These are phyloP conservation scores for Podila horticola DNA, from an alignment of 192 early-diverging fungal species.

Conservation along the genomic window DNA sequence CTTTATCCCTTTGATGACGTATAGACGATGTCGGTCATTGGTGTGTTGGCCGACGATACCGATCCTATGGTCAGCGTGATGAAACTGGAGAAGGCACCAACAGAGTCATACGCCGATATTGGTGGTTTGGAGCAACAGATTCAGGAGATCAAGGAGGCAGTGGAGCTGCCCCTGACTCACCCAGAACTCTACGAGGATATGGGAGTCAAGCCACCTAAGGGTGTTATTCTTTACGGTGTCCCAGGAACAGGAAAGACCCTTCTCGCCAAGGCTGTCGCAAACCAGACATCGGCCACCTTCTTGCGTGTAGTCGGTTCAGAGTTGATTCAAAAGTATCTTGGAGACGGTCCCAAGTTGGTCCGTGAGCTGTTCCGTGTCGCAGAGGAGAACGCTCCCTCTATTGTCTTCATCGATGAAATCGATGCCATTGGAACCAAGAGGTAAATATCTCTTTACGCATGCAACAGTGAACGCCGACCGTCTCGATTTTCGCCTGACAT, in stretches of 20 bases:
- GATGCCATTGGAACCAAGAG: conserved; percentile 98
- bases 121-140: conserved; percentile 97
- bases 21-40: conserved; percentile 87
- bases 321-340: conserved; percentile 98
- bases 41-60: conserved; percentile 93
- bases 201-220: conserved; percentile 98
- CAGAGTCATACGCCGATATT: conserved; percentile 98
- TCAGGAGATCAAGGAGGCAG: conserved; percentile 98
- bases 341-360: conserved; percentile 98
- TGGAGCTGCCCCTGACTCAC: conserved; percentile 96
- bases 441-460: conserved; percentile 6
- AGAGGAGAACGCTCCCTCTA: conserved; percentile 94
- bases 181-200: conserved; percentile 98
- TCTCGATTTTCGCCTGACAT: neutral
- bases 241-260: conserved; percentile 96
- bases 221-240: conserved; percentile 95
- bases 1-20: neutral
- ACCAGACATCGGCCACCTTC: conserved; percentile 98
- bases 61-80: conserved; percentile 99
- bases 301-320: conserved; percentile 97
- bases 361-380: conserved; percentile 98
- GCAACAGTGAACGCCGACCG: neutral
- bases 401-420: conserved; percentile 99
- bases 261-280: conserved; percentile 97
- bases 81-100: conserved; percentile 99